These are phyloP conservation scores for Ceratopteris richardii DNA, from an alignment of 75 land plant species.

Conservation along the genomic window DNA sequence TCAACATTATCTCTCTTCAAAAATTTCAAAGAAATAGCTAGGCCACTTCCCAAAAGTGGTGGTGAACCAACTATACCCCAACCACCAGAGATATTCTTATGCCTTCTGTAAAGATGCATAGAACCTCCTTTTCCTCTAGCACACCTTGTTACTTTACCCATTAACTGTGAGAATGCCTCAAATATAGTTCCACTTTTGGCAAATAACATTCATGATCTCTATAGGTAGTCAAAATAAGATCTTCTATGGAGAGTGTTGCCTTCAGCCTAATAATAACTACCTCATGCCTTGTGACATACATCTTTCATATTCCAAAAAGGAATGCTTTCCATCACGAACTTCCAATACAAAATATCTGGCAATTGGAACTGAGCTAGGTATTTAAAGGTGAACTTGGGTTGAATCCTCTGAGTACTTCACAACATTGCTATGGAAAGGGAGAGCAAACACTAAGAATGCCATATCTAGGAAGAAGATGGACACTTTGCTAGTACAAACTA, in stretches of 20 bases:
- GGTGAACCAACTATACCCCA: slow-evolving; percentile 40
- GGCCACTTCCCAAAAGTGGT: slow-evolving; percentile 27
- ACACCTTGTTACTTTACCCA: slow-evolving; percentile 38
- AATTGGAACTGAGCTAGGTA: too few species aligned
- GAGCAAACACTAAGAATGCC: too few species aligned
- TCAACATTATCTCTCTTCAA: slow-evolving; percentile 23
- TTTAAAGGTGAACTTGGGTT: too few species aligned
- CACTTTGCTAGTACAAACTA: too few species aligned
- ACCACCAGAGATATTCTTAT: slow-evolving; percentile 30
- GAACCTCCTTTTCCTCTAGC: slow-evolving; percentile 41
- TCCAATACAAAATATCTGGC: too few species aligned
- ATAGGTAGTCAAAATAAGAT: slow-evolving; percentile 34
- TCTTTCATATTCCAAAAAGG: too few species aligned
- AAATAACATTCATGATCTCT: slow-evolving; percentile 37
- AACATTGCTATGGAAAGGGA: too few species aligned
- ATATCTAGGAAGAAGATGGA: too few species aligned
- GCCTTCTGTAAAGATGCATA: slow-evolving; percentile 38
- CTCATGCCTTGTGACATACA: too few species aligned
- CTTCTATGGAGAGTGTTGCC: slow-evolving; percentile 24
- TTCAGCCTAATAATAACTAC: slow-evolving; percentile 31
- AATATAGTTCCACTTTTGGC: slow-evolving; percentile 33
- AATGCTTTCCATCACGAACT: too few species aligned
- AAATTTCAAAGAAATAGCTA: slow-evolving; percentile 31
- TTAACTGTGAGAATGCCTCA: slow-evolving; percentile 33
- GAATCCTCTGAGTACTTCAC: too few species aligned